Base-by-base conservation (phyloP, 495 filamentous ascomycete species). In the Peziza echinospora region DNA sequence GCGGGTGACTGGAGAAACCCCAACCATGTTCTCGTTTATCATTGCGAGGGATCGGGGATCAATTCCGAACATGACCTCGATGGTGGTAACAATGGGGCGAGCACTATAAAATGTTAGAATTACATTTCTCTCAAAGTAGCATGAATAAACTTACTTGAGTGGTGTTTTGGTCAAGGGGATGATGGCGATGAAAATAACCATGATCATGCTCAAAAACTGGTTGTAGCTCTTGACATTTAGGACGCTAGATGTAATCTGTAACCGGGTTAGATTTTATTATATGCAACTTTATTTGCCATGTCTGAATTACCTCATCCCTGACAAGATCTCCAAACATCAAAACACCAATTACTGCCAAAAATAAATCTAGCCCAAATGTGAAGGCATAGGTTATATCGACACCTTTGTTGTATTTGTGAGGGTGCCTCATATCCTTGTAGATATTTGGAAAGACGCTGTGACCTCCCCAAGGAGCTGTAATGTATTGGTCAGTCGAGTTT, bases 391-490 rank as follows among this genome's bases (percentile, higher is more conserved):
- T 92, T 34, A 77, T 71, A 56, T 78, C 75, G 17, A 94, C 68
- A 43, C 77, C 79, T 60, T 72, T 72, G 19, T 67, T 68, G 60
- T 89, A 96, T 56, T 84, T 89, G 41, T 80, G 69, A 0, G 89
- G 85, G 60, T 96, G 89, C 50, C 89, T 71, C 89, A 97, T 97
- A 63, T 97, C 89, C 44, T 85, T 73, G 60, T 93, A 97, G 56
- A 97, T 93, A 55, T 92, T 93, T 2, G 89, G 89, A 58, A 97
- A 93, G 23, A 97, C 89, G 45, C 75, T 72, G 58, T 96, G 89
- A 6, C 89, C 89, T 52, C 89, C 89, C 84, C 85, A 97, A 1
- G 87, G 85, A 21, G 85, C 70, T 73, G 21, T 47, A 9, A 43
- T 21, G 21, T 26, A 43, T 49, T 13, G 45, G 43, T n/a, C n/a